Evolutionary conservation across 495 filamentous ascomycete species (phyloP).

Genomic region (Trichoderma erinaceum): DNA sequence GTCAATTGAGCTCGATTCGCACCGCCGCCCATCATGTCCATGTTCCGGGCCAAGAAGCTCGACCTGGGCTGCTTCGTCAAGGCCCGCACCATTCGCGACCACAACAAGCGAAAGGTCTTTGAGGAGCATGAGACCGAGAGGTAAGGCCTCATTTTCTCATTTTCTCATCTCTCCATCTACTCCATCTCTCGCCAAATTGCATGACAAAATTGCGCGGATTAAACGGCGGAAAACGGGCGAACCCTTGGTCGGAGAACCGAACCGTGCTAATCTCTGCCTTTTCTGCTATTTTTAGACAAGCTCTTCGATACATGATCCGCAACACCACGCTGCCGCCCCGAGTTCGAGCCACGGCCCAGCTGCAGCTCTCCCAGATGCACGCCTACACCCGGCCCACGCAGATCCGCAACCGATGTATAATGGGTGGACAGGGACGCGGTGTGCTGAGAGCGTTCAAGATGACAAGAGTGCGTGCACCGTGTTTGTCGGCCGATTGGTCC

Average conservation of each 20-base stretch:
- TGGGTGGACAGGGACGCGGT: conserved; percentile 80
- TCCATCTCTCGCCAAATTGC: neutral
- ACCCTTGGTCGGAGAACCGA: neutral
- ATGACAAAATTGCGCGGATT: neutral
- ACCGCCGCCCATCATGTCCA: conserved; percentile 11
- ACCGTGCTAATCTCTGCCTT: neutral
- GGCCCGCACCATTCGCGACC: conserved; percentile 76
- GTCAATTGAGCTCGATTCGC: neutral
- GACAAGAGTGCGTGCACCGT: conserved; percentile 61
- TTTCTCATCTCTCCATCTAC: neutral
- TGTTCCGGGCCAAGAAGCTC: conserved; percentile 80
- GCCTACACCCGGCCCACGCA: conserved; percentile 87
- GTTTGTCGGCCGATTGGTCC: neutral
- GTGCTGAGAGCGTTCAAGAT: conserved; percentile 85
- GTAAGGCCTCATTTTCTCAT: conserved; percentile 38
- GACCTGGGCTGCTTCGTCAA: conserved; percentile 84
- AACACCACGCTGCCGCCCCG: conserved; percentile 81
- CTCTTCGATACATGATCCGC: conserved; percentile 87
- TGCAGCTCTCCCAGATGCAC: conserved; percentile 91
- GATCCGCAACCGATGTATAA: conserved; percentile 86
- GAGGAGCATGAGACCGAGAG: conserved; percentile 78
- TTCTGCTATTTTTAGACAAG: conserved; percentile 60
- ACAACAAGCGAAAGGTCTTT: conserved; percentile 91
- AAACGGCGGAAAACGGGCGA: neutral
- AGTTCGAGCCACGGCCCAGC: conserved; percentile 79